Percentiles rank a stretch among this genome's conserved stretches.
Evolutionary conservation across 2,329 filamentous ascomycete genomes (phyloP).

Genomic region (Diplodia seriata): DNA sequence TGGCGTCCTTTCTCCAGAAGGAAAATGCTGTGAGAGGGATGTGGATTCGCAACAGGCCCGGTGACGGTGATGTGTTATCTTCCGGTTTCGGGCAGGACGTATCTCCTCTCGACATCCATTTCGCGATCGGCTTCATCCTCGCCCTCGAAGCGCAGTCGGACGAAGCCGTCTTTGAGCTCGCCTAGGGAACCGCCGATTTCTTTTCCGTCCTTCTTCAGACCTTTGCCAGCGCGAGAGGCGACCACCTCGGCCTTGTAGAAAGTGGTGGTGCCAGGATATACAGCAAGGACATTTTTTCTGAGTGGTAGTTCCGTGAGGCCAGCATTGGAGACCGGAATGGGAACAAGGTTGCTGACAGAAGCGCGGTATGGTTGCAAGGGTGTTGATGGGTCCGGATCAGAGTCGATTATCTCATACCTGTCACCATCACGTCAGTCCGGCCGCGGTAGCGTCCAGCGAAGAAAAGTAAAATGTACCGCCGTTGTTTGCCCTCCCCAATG

Average conservation of each 20-base stretch:
- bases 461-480: constrained; percentile 41
- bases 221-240: constrained; percentile 50
- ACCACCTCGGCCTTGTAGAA: constrained; percentile 61
- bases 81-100: constrained; percentile 52
- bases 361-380: constrained; percentile 53
- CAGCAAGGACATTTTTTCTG: constrained; percentile 55
- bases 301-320: constrained; percentile 52
- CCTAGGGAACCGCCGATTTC: constrained; percentile 31
- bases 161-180: constrained; percentile 42
- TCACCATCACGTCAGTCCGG: too few relatives aligned
- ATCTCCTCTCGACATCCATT: constrained; percentile 59
- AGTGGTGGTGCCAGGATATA: constrained; percentile 61
- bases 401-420: constrained; percentile 59
- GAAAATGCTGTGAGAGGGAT: neutral
- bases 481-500: constrained; percentile 61
- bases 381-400: constrained; percentile 52
- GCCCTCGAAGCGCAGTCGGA: constrained; percentile 57
- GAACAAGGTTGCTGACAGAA: constrained; percentile 54
- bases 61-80: constrained; percentile 1
- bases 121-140: constrained; percentile 55
- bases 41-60: neutral
- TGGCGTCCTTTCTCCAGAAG: neutral
- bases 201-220: constrained; percentile 40
- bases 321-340: constrained; percentile 51
- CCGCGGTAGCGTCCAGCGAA: neutral